Conservation (phyloP, 805 yeast genomes). For the Millerago galiae region DNA sequence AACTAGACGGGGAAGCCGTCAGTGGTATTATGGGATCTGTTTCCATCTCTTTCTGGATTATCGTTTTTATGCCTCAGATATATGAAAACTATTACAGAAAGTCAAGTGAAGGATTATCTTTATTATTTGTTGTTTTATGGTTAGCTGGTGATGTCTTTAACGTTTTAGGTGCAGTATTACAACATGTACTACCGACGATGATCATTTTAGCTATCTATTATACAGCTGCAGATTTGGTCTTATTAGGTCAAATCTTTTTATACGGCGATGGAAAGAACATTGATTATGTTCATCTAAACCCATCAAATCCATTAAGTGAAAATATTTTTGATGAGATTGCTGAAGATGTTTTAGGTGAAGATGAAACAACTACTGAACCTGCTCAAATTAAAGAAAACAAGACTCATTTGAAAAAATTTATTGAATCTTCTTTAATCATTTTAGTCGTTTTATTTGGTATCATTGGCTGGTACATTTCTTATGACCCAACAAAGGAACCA, state of each 20-base stretch:
- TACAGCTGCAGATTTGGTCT: constrained; percentile 81
- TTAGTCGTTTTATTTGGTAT: constrained; percentile 71
- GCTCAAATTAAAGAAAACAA: constrained; percentile 7
- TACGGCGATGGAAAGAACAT: constrained; percentile 62
- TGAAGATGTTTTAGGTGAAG: constrained; percentile 33
- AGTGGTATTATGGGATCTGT: constrained; percentile 47
- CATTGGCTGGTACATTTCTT: constrained; percentile 79
- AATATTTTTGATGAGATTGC: constrained; percentile 61
- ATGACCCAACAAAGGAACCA: constrained; percentile 31
- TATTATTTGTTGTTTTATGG: constrained; percentile 86
- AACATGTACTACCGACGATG: constrained; percentile 93
- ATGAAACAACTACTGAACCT: constrained; percentile 1
- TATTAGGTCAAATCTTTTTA: constrained; percentile 75
- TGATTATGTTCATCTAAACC: constrained; percentile 76
- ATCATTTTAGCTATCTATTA: constrained; percentile 86
- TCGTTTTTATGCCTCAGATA: constrained; percentile 95
- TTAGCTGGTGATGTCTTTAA: constrained; percentile 90
- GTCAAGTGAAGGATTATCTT: constrained; percentile 84
- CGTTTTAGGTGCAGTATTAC: constrained; percentile 83
- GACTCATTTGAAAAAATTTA: constrained; percentile 17
- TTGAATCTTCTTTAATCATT: constrained; percentile 46
- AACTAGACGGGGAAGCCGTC: constrained; percentile 21
- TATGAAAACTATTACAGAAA: constrained; percentile 84
- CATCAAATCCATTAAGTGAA: constrained; percentile 79
- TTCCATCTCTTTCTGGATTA: constrained; percentile 95